These are phyloP conservation scores for Triticum dicoccoides DNA, from an alignment of 176 grass and related monocot genomes.

Conservation along the genomic window DNA sequence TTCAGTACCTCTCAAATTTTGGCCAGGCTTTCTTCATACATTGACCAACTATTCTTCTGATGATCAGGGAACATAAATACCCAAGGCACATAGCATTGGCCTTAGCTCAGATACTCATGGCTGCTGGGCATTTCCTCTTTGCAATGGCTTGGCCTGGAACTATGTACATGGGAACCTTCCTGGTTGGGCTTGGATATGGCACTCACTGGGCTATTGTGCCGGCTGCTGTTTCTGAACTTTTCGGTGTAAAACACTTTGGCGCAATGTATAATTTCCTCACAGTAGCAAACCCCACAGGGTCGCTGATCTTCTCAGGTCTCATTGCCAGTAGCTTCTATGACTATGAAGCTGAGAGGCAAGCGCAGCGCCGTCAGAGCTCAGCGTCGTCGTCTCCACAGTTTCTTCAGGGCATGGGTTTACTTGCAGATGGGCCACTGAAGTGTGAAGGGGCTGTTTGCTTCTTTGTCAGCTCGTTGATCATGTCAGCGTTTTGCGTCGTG, in stretches of 20 bases:
- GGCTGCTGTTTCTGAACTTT: conserved; percentile 72
- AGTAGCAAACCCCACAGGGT: conserved; percentile 70
- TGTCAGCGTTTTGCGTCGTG: conserved; percentile 66
- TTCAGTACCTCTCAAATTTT: background rate
- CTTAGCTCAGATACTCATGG: conserved; percentile 60
- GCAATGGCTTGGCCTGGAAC: conserved; percentile 91
- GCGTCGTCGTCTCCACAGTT: conserved; percentile 8
- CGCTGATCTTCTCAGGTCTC: conserved; percentile 70
- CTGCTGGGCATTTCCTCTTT: conserved; percentile 78
- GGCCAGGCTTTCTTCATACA: conserved; percentile 2
- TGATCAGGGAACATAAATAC: conserved; percentile 70
- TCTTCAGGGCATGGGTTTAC: conserved; percentile 20
- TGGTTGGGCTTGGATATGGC: conserved; percentile 78
- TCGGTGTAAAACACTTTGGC: conserved; percentile 72
- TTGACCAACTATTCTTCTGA: conserved; percentile 15
- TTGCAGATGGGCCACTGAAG: conserved; percentile 48
- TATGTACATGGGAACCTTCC: conserved; percentile 72
- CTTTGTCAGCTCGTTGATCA: conserved; percentile 77
- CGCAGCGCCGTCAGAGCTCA: conserved; percentile 20
- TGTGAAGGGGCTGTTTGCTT: conserved; percentile 74
- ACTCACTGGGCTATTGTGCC: conserved; percentile 89
- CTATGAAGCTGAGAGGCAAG: conserved; percentile 75
- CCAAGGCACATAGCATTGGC: conserved; percentile 67
- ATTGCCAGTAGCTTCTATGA: conserved; percentile 73
- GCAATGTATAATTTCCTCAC: conserved; percentile 95